Conservation (phyloP, 805 yeast species). For the Kodamaea kakaduensis region DNA sequence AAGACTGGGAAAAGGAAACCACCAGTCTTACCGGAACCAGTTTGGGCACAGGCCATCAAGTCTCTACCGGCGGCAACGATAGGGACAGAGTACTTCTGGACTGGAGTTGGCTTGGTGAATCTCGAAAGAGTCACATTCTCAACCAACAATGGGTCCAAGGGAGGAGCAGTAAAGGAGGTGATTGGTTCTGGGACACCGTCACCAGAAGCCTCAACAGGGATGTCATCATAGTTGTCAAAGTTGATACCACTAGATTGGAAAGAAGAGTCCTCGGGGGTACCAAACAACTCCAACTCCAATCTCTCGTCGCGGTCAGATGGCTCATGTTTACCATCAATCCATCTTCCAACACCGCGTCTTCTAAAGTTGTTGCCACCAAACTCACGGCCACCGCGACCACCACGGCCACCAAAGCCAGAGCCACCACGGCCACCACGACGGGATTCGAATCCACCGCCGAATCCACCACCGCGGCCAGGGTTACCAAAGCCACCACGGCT, state of each 20-base stretch:
- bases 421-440: slow-evolving; percentile 14
- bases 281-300: slow-evolving; percentile 78
- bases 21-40: slow-evolving; percentile 99
- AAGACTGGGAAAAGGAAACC: slow-evolving; percentile 98
- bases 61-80: slow-evolving; percentile 86
- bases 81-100: slow-evolving; percentile 90
- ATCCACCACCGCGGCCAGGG: slow-evolving; percentile 27
- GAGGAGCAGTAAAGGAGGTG: slow-evolving; percentile 82
- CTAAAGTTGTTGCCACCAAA: slow-evolving; percentile 23
- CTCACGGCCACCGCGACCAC: slow-evolving; percentile 22
- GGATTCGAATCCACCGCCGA: slow-evolving; percentile 30
- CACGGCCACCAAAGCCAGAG: slow-evolving; percentile 15
- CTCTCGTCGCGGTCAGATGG: slow-evolving; percentile 72
- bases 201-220: slow-evolving; percentile 98
- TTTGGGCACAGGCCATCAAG: slow-evolving; percentile 96
- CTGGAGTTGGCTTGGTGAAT: slow-evolving; percentile 95
- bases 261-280: slow-evolving; percentile 66
- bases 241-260: slow-evolving; percentile 96
- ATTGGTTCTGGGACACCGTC: slow-evolving; percentile 92
- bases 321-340: slow-evolving; percentile 82
- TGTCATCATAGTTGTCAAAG: slow-evolving; percentile 97
- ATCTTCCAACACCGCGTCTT: slow-evolving; percentile 67
- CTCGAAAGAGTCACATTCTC: slow-evolving; percentile 85
- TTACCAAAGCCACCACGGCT: slow-evolving; percentile 17
- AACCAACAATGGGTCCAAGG: slow-evolving; percentile 79